Evolutionary conservation across 1,139 yeast species (phyloP).

Genomic region (Pneumocystis canis): DNA sequence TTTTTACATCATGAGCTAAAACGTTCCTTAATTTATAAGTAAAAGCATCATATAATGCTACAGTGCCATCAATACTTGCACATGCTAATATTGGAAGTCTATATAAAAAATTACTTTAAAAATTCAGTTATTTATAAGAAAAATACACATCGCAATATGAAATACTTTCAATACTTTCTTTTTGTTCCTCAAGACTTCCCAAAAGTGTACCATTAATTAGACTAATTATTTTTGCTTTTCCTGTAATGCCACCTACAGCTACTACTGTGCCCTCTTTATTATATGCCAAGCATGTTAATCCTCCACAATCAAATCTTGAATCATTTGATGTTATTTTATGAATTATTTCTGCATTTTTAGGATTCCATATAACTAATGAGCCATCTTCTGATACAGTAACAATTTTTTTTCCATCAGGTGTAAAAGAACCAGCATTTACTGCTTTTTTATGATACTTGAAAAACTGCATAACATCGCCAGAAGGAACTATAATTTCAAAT

Average conservation of each 20-base stretch:
- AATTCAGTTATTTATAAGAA: slow-evolving; percentile 12
- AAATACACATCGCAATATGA: slow-evolving; percentile 28
- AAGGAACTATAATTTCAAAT: slow-evolving; percentile 27
- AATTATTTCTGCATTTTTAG: slow-evolving; percentile 44
- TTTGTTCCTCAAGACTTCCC: slow-evolving; percentile 33
- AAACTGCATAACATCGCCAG: slow-evolving; percentile 36
- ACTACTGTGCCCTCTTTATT: slow-evolving; percentile 22
- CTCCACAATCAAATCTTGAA: slow-evolving; percentile 32
- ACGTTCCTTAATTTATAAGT: slow-evolving; percentile 76
- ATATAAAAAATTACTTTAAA: slow-evolving; percentile 18
- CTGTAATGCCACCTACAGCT: slow-evolving; percentile 77
- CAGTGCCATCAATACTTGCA: slow-evolving; percentile 80
- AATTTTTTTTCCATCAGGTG: slow-evolving; percentile 22
- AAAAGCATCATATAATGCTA: slow-evolving; percentile 63
- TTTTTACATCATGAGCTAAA: slow-evolving; percentile 35
- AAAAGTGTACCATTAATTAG: slow-evolving; percentile 58
- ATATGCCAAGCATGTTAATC: slow-evolving; percentile 11
- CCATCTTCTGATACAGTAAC: slow-evolving; percentile 83
- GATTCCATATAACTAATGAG: slow-evolving; percentile 76
- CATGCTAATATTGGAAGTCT: slow-evolving; percentile 65
- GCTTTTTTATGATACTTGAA: slow-evolving; percentile 50
- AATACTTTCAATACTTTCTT: slow-evolving; percentile 12
- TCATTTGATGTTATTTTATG: slow-evolving; percentile 71
- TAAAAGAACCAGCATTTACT: slow-evolving; percentile 35
- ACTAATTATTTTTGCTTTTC: slow-evolving; percentile 63